Conservation (phyloP, 306 rosid species). For the Rosa rugosa region DNA sequence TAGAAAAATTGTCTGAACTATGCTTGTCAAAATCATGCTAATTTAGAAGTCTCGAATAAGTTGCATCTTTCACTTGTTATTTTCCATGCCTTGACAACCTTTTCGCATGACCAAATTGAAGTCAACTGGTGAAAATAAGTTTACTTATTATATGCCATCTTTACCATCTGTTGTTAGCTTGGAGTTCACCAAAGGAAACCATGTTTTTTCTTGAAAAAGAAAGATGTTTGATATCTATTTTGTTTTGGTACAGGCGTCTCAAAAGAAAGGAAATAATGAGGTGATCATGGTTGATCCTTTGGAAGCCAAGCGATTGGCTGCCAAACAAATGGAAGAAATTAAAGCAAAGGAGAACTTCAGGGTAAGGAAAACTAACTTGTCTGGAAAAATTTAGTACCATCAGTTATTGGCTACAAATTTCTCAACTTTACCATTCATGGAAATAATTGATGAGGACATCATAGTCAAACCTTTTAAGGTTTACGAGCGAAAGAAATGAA, state of each 20-base stretch:
- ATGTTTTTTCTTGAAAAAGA: not conserved
- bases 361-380: slow-evolving; percentile 39
- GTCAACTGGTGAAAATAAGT: not conserved
- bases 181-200: not conserved
- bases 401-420: not conserved
- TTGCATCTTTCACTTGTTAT: not conserved
- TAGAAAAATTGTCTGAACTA: not conserved
- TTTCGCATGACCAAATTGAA: not conserved
- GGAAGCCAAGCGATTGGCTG: slow-evolving; percentile 91
- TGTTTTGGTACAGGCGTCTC: slow-evolving; percentile 51
- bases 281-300: slow-evolving; percentile 94
- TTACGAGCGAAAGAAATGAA: too few relatives aligned
- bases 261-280: slow-evolving; percentile 42
- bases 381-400: not conserved
- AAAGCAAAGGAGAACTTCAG: slow-evolving; percentile 73
- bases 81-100: not conserved
- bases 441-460: not conserved
- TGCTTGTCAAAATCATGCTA: not conserved
- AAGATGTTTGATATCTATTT: not conserved
- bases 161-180: not conserved
- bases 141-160: not conserved
- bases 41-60: not conserved
- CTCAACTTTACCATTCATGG: not conserved
- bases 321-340: slow-evolving; percentile 77
- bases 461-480: too few relatives aligned